phyloP scores from a whole-genome alignment of 495 filamentous ascomycete genomes.

The Immersiella caudata region DNA sequence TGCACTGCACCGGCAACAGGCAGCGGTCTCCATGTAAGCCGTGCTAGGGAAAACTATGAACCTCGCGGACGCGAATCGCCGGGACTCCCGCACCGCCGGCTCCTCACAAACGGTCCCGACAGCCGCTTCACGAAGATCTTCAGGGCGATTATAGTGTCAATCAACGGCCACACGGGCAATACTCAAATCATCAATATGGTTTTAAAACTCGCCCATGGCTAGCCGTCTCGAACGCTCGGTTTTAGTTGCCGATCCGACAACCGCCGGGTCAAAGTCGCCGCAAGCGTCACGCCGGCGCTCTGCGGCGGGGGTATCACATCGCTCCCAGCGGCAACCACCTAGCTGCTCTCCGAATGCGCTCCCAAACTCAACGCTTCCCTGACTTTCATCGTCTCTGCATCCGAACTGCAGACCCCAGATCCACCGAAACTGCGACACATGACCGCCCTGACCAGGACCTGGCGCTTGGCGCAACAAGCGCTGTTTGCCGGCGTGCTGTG shows the following conservation, averaged over 20 bases:
- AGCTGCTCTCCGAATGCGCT: background rate
- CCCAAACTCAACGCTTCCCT: background rate
- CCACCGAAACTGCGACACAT: background rate
- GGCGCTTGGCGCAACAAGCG: background rate
- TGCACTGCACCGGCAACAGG: background rate
- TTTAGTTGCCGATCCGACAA: constrained; percentile 10
- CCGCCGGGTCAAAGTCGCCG: background rate
- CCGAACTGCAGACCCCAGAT: background rate
- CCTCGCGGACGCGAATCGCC: background rate
- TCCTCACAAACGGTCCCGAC: background rate
- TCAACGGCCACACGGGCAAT: background rate
- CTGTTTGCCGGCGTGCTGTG: too few relatives aligned
- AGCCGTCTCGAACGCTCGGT: constrained; percentile 7
- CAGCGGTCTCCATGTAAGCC: background rate
- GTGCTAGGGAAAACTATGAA: background rate
- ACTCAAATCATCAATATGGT: background rate
- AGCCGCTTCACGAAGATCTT: background rate
- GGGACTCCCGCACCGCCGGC: background rate
- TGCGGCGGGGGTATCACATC: background rate
- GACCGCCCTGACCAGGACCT: background rate
- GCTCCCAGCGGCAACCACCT: background rate
- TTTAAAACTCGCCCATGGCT: constrained; percentile 3
- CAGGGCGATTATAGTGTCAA: background rate
- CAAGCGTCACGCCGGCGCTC: constrained; percentile 7
- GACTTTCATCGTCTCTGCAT: background rate